Evolutionary conservation across 2,329 filamentous ascomycete genomes (phyloP), one percentile per base, ranked within the genome.

Genomic region (Colletotrichum tropicale): DNA sequence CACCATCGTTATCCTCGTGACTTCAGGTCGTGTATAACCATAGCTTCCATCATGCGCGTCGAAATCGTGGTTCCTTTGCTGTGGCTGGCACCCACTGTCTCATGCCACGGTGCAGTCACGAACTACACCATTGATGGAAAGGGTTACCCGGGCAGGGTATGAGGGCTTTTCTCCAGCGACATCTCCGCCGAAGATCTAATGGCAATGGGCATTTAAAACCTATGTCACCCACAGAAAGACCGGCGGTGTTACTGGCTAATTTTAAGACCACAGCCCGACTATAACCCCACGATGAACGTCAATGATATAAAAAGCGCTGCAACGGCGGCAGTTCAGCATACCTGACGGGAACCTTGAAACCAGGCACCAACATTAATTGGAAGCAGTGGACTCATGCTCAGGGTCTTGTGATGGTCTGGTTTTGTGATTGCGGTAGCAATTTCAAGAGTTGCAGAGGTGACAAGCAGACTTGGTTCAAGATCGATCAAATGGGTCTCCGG

Each of bases 381-480:
- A 80, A 82, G 52, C 90, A 91, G 80, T 91, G 90, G 90, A 91
- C 90, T 1, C 90, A 91, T 80, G 82, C 86, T 71, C 89, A 91
- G 79, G 90, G 90, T 2, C 90, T 90, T 18, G 88, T 92, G 55
- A 89, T 91, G 86, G 90, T 92, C 4, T 91, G 87, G 87, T 80
- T 89, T 80, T 89, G 89, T 84, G 81, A 86, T 80, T 85, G 85
- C 72, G 81, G 87, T 5, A 84, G 85, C 43, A 86, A 84, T 66
- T 90, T 90, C 81, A 82, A 81, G 15, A 81, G 84, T 43, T 91
- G 89, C 79, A 86, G 89, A 75, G 90, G 90, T 48, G 87, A 87
- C 65, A 86, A 87, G 34, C 85, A 87, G 78, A 85, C 85, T 69
- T 92, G 90, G 90, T 92, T 91, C 87, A 91, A 91, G 85, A 90